Evolutionary conservation across 495 filamentous ascomycete genomes (phyloP), one percentile per base, ranked within the genome.

Genomic region (Lasiosphaeria hispida): DNA sequence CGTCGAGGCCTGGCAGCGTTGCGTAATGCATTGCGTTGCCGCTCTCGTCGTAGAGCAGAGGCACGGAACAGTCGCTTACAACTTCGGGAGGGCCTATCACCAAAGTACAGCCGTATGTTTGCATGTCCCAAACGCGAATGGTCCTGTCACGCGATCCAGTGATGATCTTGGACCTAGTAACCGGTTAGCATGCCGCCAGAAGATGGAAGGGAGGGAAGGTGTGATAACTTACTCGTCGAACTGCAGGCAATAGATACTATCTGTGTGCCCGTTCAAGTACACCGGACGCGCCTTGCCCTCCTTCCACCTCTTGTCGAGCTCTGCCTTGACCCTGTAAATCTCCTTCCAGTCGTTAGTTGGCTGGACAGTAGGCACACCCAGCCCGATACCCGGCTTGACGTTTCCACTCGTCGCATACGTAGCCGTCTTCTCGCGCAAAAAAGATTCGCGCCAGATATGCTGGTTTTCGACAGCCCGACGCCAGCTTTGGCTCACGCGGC

Each of bases 211-310:
- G 11, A 3, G 19, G 14, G 15, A 4, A 47, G 42, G 13, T 30
- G 36, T 9, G 13, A 10, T 49, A 52, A 75, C 87, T 58, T 83
- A 90, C 88, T 97, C 92, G 69, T 98, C 94, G 74, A 97, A 98
- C 69, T 97, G 94, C 39, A 93, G 85, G 70, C 94, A 97, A 73
- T 98, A 98, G 19, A 98, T 92, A 60, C 90, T 96, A 70, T 97
- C 94, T 10, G 83, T 83, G 65, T 98, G 94, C 1, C 95, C 94
- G 65, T 93, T 88, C 14, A 97, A 77, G 69, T 96, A 96, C 51
- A 95, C 87, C 0, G 90, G 86, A 41, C 85, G 87, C 19, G 89
- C 88, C 52, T 85, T 82, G 58, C 89, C 88, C 41, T 85, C 72
- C 59, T 83, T 83, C 94, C 94, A 98, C 47, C 87, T 85, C 48